These are phyloP conservation scores for Penicillium fimorum DNA, from an alignment of 495 filamentous ascomycete genomes.

Conservation along the genomic window DNA sequence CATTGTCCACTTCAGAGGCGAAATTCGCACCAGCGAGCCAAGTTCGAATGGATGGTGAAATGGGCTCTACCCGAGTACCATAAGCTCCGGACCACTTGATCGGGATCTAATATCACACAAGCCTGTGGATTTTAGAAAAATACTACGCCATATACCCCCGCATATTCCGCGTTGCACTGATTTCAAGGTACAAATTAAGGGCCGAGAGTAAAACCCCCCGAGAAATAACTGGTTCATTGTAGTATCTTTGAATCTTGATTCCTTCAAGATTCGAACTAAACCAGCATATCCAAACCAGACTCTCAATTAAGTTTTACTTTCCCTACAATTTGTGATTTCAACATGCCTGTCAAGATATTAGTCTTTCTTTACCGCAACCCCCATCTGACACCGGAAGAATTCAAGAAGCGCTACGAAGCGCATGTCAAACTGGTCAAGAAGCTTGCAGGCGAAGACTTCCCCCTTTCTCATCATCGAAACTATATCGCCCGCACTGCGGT, in stretches of 20 bases:
- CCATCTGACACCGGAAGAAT: constrained; percentile 22
- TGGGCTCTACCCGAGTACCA: not conserved
- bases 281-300: not conserved
- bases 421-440: constrained; percentile 20
- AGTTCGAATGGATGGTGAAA: not conserved
- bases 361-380: constrained; percentile 27
- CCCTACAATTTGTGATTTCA: not conserved
- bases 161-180: not conserved
- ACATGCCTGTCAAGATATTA: constrained; percentile 22
- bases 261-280: not conserved
- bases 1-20: no score
- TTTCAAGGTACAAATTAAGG: not conserved
- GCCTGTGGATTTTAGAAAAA: not conserved
- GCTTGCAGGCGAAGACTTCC: constrained; percentile 19
- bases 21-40: no score
- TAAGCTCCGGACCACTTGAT: not conserved
- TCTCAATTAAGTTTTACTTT: not conserved
- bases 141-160: not conserved
- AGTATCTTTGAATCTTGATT: not conserved
- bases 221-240: constrained; percentile 1
- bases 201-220: not conserved
- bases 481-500: constrained; percentile 22
- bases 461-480: constrained; percentile 24
- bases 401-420: constrained; percentile 24
- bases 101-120: not conserved